Evolutionary conservation across 2,329 filamentous ascomycete species (phyloP).

Genomic region (Cercospora sojina): DNA sequence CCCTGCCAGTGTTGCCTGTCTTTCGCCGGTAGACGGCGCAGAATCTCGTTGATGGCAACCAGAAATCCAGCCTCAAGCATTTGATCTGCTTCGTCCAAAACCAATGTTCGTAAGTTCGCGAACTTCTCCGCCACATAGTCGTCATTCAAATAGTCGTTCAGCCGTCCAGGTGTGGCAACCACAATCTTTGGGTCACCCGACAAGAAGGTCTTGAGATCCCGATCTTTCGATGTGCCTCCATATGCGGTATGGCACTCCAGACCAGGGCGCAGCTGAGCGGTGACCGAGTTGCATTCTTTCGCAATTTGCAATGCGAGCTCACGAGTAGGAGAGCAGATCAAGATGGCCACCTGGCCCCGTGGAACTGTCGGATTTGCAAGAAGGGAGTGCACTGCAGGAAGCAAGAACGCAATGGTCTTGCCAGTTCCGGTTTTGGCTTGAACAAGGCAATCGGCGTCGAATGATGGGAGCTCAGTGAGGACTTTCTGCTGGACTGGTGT

Average conservation of each 20-base stretch:
- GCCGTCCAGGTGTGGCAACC: conserved; percentile 81
- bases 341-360: conserved; percentile 79
- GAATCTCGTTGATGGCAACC: conserved; percentile 53
- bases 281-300: conserved; percentile 76
- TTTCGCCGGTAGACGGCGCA: conserved; percentile 53
- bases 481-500: conserved; percentile 57
- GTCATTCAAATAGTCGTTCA: conserved; percentile 80
- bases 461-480: conserved; percentile 51
- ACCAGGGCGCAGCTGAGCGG: conserved; percentile 78
- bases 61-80: conserved; percentile 62
- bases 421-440: conserved; percentile 86
- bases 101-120: conserved; percentile 46
- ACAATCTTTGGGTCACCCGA: conserved; percentile 78
- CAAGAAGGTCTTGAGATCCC: conserved; percentile 71
- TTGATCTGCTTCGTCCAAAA: conserved; percentile 77
- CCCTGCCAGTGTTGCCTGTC: conserved; percentile 48
- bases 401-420: conserved; percentile 89
- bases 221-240: conserved; percentile 76
- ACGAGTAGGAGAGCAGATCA: conserved; percentile 79
- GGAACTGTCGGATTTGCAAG: conserved; percentile 64
- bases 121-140: conserved; percentile 50
- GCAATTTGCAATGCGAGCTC: conserved; percentile 64
- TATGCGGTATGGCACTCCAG: conserved; percentile 66
- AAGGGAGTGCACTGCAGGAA: conserved; percentile 85
- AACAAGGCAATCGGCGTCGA: conserved; percentile 54